Base-by-base conservation (phyloP, 1,284 basidiomycete species). In the Taiwanofungus camphoratus region DNA sequence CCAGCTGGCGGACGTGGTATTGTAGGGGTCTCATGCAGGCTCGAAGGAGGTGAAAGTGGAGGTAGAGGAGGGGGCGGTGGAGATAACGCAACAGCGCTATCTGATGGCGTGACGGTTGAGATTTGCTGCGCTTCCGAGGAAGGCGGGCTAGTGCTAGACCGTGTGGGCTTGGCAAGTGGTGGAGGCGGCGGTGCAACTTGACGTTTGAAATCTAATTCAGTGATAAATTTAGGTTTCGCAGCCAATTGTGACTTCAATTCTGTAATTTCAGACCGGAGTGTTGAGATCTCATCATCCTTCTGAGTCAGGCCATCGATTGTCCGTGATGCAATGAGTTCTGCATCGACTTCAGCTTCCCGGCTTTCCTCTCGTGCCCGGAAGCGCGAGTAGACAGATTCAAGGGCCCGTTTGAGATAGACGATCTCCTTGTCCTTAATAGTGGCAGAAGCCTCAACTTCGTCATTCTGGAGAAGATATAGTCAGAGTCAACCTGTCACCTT, bases 311-410 rank as follows among this genome's bases (percentile, higher is more conserved):
- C 77, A 41, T 89, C 83, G 24, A 94, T 82, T 1, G 82, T 76
- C 30, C 76, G 74, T 19, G 70, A 72, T 0, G 81, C 86, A 55
- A 94, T 84, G n/a, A 70, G 57, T 46, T 84, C 77, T 1, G 84
- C 76, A 55, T 91, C 87, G 36, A 83, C 57, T 42, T 79, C 78
- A 2, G 69, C 63, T 41, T 65, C 69, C 34, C 66, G 66, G 40
- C 52, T 62, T 39, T 74, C 71, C 44, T 77, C 71, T 44, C 71
- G 63, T 3, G 74, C 67, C 7, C 73, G 71, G 59, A 92, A 85
- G 13, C 87, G 76, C 15, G 82, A 83, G 60, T 89, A 89, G 5
- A 94, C 85, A 5, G 87, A 85, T 60, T 92, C 87, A 31, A 95
- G 68, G 11, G 88, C 87, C 12, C 85, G 81, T 56, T 92, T 91